phyloP scores from a whole-genome alignment of 495 filamentous ascomycete species.

The Lasiosphaeris hirsuta region DNA sequence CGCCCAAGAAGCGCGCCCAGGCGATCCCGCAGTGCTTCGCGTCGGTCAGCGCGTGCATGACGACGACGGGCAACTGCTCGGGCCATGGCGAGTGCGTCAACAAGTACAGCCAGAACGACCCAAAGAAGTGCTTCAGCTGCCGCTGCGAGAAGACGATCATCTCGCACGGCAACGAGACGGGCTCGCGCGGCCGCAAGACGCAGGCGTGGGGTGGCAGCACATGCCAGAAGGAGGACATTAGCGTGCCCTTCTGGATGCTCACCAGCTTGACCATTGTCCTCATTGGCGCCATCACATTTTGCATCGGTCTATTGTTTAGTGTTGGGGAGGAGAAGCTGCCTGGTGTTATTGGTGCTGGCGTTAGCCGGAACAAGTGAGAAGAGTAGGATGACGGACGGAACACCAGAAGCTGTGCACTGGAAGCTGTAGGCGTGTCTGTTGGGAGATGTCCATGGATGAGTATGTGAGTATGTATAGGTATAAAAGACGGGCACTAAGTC shows the following conservation, averaged over 20 bases:
- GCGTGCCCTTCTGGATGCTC: conserved; percentile 81
- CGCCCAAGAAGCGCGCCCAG: conserved; percentile 18
- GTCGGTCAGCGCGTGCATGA: conserved; percentile 56
- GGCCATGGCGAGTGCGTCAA: conserved; percentile 69
- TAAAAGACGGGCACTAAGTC: neutral
- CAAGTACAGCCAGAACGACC: conserved; percentile 46
- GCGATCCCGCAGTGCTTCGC: conserved; percentile 60
- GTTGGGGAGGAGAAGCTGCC: conserved; percentile 79
- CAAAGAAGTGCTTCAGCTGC: conserved; percentile 69
- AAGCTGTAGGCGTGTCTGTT: neutral
- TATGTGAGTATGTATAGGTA: neutral
- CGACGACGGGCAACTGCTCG: conserved; percentile 66
- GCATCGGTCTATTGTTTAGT: conserved; percentile 70
- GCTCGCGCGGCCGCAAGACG: conserved; percentile 20
- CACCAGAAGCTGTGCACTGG: too few relatives aligned
- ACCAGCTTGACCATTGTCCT: conserved; percentile 64
- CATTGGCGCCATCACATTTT: conserved; percentile 56
- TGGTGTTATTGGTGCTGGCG: conserved; percentile 82
- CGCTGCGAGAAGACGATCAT: conserved; percentile 55
- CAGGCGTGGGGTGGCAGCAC: conserved; percentile 74
- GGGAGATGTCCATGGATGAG: neutral
- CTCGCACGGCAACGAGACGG: conserved; percentile 40
- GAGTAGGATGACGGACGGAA: neutral
- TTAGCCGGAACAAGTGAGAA: conserved; percentile 55
- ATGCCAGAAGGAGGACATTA: conserved; percentile 91